Conservation (phyloP, 768 basidiomycete species). For the Nidula microcarpa region DNA sequence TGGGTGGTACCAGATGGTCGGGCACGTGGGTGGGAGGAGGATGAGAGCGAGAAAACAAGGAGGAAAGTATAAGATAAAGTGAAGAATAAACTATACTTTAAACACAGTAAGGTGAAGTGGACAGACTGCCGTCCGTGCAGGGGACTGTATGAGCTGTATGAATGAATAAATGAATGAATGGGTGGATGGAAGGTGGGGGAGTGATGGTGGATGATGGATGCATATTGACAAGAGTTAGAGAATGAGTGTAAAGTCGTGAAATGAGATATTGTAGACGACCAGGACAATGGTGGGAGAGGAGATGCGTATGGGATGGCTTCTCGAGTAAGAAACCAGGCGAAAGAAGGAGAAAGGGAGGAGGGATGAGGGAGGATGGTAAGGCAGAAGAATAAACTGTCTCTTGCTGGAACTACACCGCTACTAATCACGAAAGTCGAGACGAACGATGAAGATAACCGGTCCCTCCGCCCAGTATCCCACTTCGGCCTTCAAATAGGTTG, state of each 20-base stretch:
- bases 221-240: constrained; percentile 43
- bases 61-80: constrained; percentile 61
- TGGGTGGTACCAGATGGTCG: constrained; percentile 24
- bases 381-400: constrained; percentile 33
- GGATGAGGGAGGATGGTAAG: constrained; percentile 16
- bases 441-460: constrained; percentile 16
- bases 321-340: constrained; percentile 12
- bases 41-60: constrained; percentile 17
- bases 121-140: constrained; percentile 43
- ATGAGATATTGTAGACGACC: constrained; percentile 37
- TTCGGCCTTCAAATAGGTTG: constrained; percentile 38
- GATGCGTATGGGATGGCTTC: constrained; percentile 18
- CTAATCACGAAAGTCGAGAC: constrained; percentile 16
- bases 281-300: constrained; percentile 23
- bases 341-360: constrained; percentile 24
- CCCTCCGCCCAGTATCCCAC: constrained; percentile 22
- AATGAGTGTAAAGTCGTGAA: constrained; percentile 39
- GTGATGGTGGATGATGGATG: constrained; percentile 51
- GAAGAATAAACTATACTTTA: constrained; percentile 84
- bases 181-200: constrained; percentile 40
- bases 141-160: constrained; percentile 28
- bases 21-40: constrained; percentile 26
- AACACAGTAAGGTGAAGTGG: constrained; percentile 44
- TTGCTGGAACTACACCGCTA: constrained; percentile 18
- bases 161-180: constrained; percentile 26